Evolutionary conservation across 2,329 filamentous ascomycete species (phyloP).

Genomic region (Scorias spongiosa): DNA sequence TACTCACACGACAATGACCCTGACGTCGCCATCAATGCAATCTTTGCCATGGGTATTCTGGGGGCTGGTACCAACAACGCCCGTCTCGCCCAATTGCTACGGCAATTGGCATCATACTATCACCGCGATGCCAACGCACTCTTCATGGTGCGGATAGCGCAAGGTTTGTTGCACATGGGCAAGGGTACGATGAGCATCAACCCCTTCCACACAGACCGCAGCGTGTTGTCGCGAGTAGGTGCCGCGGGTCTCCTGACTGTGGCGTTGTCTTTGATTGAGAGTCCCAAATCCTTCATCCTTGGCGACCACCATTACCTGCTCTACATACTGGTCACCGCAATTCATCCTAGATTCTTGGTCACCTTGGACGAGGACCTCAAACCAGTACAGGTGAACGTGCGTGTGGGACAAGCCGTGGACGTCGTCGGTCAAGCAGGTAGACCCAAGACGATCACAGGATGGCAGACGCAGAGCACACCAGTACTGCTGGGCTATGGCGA

Average conservation of each 20-base stretch:
- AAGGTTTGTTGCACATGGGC: slow-evolving; percentile 96
- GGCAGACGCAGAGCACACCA: slow-evolving; percentile 99
- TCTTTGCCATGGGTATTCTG: slow-evolving; percentile 96
- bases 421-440: slow-evolving; percentile 93
- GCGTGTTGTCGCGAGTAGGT: slow-evolving; percentile 83
- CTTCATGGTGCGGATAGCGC: slow-evolving; percentile 98
- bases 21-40: slow-evolving; percentile 94
- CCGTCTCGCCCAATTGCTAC: slow-evolving; percentile 78
- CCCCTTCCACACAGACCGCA: slow-evolving; percentile 98
- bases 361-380: slow-evolving; percentile 91
- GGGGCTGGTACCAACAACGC: slow-evolving; percentile 98
- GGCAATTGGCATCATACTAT: slow-evolving; percentile 95
- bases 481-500: slow-evolving; percentile 90
- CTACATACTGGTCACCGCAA: slow-evolving; percentile 92
- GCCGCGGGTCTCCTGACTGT: slow-evolving; percentile 81
- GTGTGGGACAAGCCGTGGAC: slow-evolving; percentile 94
- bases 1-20: slow-evolving; percentile 99
- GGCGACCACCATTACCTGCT: slow-evolving; percentile 76
- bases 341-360: slow-evolving; percentile 91
- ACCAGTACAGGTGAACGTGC: slow-evolving; percentile 86
- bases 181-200: slow-evolving; percentile 93
- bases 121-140: slow-evolving; percentile 89
- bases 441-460: slow-evolving; percentile 97
- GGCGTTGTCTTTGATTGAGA: slow-evolving; percentile 84
- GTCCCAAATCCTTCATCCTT: slow-evolving; percentile 62